Percentiles rank a stretch among this genome's conserved stretches.
Conservation (phyloP, 345 rosid species). For the Tarenaya hassleriana region DNA sequence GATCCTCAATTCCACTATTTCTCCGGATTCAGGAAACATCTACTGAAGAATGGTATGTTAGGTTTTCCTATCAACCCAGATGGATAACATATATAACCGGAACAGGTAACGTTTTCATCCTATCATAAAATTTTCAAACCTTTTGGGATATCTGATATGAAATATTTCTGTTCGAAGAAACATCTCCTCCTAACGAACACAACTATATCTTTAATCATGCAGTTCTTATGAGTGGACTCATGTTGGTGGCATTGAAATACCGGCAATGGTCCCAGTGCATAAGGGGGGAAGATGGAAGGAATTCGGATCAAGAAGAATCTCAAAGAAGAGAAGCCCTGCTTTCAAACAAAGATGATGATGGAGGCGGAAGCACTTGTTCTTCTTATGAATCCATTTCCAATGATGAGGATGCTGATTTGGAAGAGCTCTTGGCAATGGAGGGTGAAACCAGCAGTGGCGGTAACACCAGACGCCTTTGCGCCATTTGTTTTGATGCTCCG, state of each 20-base stretch:
- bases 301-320: conserved; percentile 13
- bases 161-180: no score
- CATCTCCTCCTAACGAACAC: no score
- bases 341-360: conserved; percentile 56
- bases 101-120: no score
- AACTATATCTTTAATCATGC: conserved; percentile 3
- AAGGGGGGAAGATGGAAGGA: conserved; percentile 22
- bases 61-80: conserved; percentile 58
- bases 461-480: conserved; percentile 62
- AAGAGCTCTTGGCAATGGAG: conserved; percentile 35
- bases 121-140: not conserved
- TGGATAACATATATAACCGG: conserved; percentile 53
- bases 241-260: conserved; percentile 41
- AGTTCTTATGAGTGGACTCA: conserved; percentile 52
- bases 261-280: conserved; percentile 36
- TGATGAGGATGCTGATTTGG: conserved; percentile 51
- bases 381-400: conserved; percentile 56
- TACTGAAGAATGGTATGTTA: no score
- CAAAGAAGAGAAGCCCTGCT: conserved; percentile 48
- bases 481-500: conserved; percentile 83
- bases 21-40: no score
- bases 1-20: no score
- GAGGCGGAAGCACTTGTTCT: conserved; percentile 69
- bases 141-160: no score
- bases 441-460: conserved; percentile 44